Conservation (phyloP, 2,329 filamentous ascomycete genomes). For the Domatiomyces globalis region DNA sequence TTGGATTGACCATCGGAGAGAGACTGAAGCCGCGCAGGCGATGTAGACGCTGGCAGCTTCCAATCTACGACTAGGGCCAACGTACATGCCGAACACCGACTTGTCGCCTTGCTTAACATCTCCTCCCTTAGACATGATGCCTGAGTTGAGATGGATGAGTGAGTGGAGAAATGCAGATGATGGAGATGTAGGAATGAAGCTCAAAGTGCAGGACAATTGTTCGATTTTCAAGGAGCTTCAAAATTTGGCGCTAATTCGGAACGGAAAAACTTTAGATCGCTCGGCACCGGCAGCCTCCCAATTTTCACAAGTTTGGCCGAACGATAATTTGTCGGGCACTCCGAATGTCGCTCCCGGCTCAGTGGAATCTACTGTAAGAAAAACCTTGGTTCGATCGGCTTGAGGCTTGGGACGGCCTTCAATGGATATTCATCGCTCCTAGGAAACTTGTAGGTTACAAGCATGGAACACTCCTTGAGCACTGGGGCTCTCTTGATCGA, state of each 20-base stretch:
- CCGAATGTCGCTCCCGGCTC: not conserved
- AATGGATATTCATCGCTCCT: not conserved
- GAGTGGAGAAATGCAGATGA: constrained; percentile 26
- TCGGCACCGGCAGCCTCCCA: not conserved
- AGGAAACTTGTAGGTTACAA: not conserved
- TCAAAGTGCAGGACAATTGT: constrained; percentile 17
- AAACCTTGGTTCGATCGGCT: not conserved
- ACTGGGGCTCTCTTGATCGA: not conserved
- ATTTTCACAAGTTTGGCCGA: not conserved
- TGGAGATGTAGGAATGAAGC: constrained; percentile 21
- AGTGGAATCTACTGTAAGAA: not conserved
- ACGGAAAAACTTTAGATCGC: not conserved
- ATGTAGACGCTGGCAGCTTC: not conserved
- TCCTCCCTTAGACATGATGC: constrained; percentile 35
- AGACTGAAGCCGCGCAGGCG: constrained; percentile 1
- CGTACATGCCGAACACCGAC: constrained; percentile 33
- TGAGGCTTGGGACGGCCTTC: not conserved
- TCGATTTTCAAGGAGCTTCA: not conserved
- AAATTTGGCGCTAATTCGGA: not conserved
- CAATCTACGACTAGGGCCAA: constrained; percentile 3
- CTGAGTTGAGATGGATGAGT: constrained; percentile 22
- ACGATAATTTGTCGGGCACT: not conserved
- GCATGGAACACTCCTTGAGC: not conserved
- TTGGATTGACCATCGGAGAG: constrained; percentile 6
- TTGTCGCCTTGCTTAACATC: constrained; percentile 38